These are phyloP conservation scores for Colletotrichum navitas DNA, from an alignment of 2,329 filamentous ascomycete species.

Conservation along the genomic window DNA sequence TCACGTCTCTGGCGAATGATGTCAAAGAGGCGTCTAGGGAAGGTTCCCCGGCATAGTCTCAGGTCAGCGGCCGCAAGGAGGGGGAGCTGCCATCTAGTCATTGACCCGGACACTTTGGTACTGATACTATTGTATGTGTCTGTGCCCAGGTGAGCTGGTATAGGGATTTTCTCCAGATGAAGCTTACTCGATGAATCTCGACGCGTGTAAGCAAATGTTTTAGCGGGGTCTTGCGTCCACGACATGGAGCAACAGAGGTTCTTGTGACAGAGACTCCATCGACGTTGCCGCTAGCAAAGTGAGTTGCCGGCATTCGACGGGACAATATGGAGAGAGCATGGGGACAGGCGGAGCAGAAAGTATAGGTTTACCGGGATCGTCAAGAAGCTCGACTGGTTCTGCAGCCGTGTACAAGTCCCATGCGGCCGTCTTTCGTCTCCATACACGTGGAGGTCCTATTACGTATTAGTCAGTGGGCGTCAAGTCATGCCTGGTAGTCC, in stretches of 20 bases:
- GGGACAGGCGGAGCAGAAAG: background rate
- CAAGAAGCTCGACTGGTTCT: background rate
- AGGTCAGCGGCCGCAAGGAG: background rate
- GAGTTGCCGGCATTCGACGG: background rate
- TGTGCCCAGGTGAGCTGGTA: slow-evolving; percentile 1
- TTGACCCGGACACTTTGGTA: background rate
- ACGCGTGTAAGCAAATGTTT: slow-evolving; percentile 10
- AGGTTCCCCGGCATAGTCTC: slow-evolving; percentile 24
- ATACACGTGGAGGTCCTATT: background rate
- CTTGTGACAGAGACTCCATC: background rate
- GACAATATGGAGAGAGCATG: background rate
- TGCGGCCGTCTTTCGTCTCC: background rate
- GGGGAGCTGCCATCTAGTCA: background rate
- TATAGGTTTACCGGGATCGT: background rate
- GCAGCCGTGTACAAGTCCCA: slow-evolving; percentile 10
- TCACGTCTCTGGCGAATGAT: background rate
- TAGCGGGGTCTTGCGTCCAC: background rate
- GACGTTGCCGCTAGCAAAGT: background rate
- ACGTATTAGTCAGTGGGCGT: background rate
- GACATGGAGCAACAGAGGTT: slow-evolving; percentile 5
- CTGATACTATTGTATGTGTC: too few relatives aligned
- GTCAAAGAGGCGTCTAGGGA: slow-evolving; percentile 5
- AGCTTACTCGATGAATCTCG: slow-evolving; percentile 12
- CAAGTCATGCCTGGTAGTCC: background rate
- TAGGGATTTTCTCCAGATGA: slow-evolving; percentile 3